Evolutionary conservation across 2,329 filamentous ascomycete genomes (phyloP).

Genomic region (Aspergillus sp.): DNA sequence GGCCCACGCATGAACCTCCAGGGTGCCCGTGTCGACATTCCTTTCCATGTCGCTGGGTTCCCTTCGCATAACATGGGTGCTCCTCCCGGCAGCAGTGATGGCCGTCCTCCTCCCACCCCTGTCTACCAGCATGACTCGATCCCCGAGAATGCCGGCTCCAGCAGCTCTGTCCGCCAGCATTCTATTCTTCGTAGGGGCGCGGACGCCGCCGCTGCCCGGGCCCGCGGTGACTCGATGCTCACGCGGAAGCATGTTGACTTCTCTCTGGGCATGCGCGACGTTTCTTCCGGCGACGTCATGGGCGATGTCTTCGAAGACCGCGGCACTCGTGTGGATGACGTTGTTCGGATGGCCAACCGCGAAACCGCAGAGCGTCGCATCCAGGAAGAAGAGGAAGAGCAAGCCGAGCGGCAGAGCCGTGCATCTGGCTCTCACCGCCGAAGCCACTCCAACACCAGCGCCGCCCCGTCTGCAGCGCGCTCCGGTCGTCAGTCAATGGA

Average conservation of each 20-base stretch:
- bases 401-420: constrained; percentile 31
- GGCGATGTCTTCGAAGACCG: constrained; percentile 67
- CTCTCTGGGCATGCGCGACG: constrained; percentile 65
- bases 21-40: constrained; percentile 66
- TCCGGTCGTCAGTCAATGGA: constrained; percentile 33
- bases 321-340: constrained; percentile 42
- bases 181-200: constrained; percentile 59
- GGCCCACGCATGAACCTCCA: constrained; percentile 74
- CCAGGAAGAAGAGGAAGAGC: constrained; percentile 39
- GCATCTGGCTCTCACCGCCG: constrained; percentile 30
- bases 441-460: constrained; percentile 23
- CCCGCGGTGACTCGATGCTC: constrained; percentile 59
- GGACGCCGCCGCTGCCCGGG: constrained; percentile 45
- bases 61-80: constrained; percentile 47
- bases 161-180: constrained; percentile 37
- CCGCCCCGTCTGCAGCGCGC: constrained; percentile 19
- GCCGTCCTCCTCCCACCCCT: constrained; percentile 42
- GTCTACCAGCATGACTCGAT: constrained; percentile 21
- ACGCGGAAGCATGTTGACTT: constrained; percentile 69
- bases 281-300: constrained; percentile 59
- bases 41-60: constrained; percentile 62
- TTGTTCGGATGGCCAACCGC: constrained; percentile 43
- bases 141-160: constrained; percentile 35
- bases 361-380: constrained; percentile 42
- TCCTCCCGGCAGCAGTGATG: constrained; percentile 47